These are phyloP conservation scores for Iberis pinnata DNA, from an alignment of 345 rosid species.

Conservation along the genomic window DNA sequence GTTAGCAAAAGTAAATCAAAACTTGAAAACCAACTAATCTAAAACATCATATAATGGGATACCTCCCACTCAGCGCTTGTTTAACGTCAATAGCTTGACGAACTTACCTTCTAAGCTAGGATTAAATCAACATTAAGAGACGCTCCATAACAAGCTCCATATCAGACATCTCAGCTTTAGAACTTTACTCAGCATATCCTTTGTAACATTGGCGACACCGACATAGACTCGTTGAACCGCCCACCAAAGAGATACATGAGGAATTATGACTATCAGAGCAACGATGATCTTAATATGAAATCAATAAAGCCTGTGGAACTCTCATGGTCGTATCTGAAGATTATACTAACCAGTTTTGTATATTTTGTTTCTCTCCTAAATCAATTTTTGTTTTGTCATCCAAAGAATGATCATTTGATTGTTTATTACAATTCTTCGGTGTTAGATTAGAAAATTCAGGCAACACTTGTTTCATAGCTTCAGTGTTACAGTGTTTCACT, in stretches of 20 bases:
- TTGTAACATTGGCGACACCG: too few species aligned
- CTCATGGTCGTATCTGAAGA: conserved; percentile 7
- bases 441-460: conserved; percentile 79
- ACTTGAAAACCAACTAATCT: too few species aligned
- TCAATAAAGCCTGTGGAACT: background rate
- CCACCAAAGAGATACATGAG: too few species aligned
- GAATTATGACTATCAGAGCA: background rate
- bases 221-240: background rate
- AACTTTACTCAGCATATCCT: too few species aligned
- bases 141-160: too few species aligned
- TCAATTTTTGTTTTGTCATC: background rate
- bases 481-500: conserved; percentile 79
- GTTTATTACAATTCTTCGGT: conserved; percentile 27
- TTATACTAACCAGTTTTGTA: conserved; percentile 32
- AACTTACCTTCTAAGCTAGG: too few species aligned
- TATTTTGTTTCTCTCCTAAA: background rate
- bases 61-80: too few species aligned
- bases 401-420: background rate
- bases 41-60: too few species aligned
- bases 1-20: too few species aligned
- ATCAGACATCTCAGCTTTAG: too few species aligned
- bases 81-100: too few species aligned
- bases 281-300: background rate
- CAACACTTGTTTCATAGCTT: conserved; percentile 82
- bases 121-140: too few species aligned